These are phyloP conservation scores for Artemisia argyi DNA, from an alignment of 129 eudicot genomes.

Conservation along the genomic window DNA sequence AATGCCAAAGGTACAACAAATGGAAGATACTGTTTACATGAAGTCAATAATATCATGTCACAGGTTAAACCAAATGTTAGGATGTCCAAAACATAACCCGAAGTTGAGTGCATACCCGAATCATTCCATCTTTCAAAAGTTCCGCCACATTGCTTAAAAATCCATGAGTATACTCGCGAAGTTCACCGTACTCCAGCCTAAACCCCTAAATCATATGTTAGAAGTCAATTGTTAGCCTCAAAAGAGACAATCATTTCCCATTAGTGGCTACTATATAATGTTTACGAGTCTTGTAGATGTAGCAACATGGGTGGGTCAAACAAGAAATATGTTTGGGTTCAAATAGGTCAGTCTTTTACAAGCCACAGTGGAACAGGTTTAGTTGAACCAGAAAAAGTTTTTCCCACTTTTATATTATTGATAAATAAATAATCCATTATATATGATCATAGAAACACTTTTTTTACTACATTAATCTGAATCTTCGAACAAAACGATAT, in stretches of 20 bases:
- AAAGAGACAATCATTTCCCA: too few species aligned
- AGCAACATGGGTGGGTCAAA: background rate
- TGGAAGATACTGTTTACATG: slow-evolving; percentile 73
- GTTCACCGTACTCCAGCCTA: slow-evolving; percentile 79
- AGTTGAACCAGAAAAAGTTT: background rate
- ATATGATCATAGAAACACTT: background rate
- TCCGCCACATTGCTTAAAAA: slow-evolving; percentile 88
- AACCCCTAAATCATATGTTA: slow-evolving; percentile 57
- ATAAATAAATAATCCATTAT: background rate
- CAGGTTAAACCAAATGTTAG: background rate
- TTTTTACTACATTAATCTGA: background rate
- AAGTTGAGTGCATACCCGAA: slow-evolving; percentile 46
- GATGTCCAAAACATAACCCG: background rate
- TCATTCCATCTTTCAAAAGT: slow-evolving; percentile 76
- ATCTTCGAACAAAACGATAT: background rate
- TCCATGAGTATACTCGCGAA: slow-evolving; percentile 92
- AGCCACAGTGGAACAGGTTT: background rate
- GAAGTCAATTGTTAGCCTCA: too few species aligned
- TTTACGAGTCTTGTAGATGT: too few species aligned
- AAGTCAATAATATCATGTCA: slow-evolving; percentile 16
- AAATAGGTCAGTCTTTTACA: background rate
- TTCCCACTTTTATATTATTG: background rate
- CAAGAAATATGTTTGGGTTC: background rate
- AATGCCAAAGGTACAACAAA: slow-evolving; percentile 83
- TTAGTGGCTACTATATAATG: too few species aligned